phyloP scores from a whole-genome alignment of 257 asterid species.

The Hygrophila difformis region DNA sequence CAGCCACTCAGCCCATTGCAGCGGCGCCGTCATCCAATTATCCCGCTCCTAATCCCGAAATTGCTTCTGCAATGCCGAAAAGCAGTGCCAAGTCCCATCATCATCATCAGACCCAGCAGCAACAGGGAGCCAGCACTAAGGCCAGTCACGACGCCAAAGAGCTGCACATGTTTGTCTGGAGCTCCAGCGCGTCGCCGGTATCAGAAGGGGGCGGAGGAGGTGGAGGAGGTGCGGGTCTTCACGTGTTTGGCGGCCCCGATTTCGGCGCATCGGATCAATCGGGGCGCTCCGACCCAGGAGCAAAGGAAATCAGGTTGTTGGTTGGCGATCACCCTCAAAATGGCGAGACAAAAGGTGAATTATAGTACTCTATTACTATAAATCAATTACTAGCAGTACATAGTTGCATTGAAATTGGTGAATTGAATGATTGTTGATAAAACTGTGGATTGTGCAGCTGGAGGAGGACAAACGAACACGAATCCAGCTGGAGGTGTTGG shows the following conservation, averaged over 20 bases:
- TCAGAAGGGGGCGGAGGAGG: slow-evolving; percentile 41
- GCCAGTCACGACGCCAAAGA: slow-evolving; percentile 72
- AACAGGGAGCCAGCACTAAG: slow-evolving; percentile 24
- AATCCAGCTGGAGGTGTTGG: too few species aligned
- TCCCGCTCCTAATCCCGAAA: slow-evolving; percentile 94
- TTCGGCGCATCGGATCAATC: slow-evolving; percentile 55
- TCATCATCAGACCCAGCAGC: slow-evolving; percentile 24
- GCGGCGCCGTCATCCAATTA: slow-evolving; percentile 47
- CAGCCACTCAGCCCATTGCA: slow-evolving; percentile 59
- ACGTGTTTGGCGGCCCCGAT: slow-evolving; percentile 43
- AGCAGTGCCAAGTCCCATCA: too few species aligned
- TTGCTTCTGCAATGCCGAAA: slow-evolving; percentile 51
- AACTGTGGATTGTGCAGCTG: too few species aligned
- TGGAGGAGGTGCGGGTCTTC: slow-evolving; percentile 26
- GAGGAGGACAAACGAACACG: too few species aligned
- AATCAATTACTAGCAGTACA: too few species aligned
- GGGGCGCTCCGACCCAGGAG: slow-evolving; percentile 81
- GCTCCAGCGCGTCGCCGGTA: slow-evolving; percentile 93
- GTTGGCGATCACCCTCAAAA: slow-evolving; percentile 78
- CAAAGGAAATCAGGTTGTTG: slow-evolving; percentile 83
- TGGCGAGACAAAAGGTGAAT: slow-evolving; percentile 67
- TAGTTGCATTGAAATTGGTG: too few species aligned
- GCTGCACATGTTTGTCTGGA: slow-evolving; percentile 98
- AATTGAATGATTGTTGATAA: too few species aligned
- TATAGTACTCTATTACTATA: background rate